These are phyloP conservation scores for Penicillium aurantiogriseum DNA, from an alignment of 2,329 filamentous ascomycete species.

Conservation along the genomic window DNA sequence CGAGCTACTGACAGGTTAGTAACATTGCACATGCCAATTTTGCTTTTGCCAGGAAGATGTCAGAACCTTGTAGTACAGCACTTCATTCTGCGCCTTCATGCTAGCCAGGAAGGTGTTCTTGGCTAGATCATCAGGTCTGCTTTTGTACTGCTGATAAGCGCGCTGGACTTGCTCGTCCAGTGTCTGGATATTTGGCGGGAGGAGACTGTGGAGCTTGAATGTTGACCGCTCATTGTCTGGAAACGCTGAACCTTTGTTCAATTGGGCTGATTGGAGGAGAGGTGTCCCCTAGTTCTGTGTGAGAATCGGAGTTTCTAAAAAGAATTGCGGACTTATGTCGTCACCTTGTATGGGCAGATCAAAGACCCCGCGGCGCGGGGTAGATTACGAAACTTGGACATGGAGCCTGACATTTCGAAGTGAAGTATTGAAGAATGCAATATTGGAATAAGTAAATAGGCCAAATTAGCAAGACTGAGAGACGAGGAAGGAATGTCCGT, in stretches of 20 bases:
- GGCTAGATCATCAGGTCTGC: constrained; percentile 62
- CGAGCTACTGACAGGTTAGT: constrained; percentile 50
- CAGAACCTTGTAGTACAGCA: constrained; percentile 71
- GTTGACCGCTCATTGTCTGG: constrained; percentile 63
- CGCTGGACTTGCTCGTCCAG: constrained; percentile 73
- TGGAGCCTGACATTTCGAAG: not conserved
- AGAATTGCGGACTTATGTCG: not conserved
- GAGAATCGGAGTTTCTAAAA: constrained; percentile 37
- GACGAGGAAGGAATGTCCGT: not conserved
- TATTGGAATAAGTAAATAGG: not conserved
- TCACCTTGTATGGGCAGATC: constrained; percentile 6
- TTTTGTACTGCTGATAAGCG: constrained; percentile 76
- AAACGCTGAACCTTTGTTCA: constrained; percentile 85
- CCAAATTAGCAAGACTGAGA: not conserved
- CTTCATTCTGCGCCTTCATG: constrained; percentile 80
- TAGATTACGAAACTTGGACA: constrained; percentile 9
- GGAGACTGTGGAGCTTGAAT: constrained; percentile 70
- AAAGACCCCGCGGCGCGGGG: not conserved
- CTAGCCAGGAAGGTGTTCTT: constrained; percentile 89
- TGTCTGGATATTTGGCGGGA: constrained; percentile 70
- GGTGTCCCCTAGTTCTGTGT: constrained; percentile 7
- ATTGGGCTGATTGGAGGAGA: constrained; percentile 63
- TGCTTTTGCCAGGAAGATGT: not conserved
- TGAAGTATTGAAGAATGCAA: not conserved
- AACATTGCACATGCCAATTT: not conserved